phyloP scores from a whole-genome alignment of 2,329 filamentous ascomycete species.

The Fusarium circinatum region DNA sequence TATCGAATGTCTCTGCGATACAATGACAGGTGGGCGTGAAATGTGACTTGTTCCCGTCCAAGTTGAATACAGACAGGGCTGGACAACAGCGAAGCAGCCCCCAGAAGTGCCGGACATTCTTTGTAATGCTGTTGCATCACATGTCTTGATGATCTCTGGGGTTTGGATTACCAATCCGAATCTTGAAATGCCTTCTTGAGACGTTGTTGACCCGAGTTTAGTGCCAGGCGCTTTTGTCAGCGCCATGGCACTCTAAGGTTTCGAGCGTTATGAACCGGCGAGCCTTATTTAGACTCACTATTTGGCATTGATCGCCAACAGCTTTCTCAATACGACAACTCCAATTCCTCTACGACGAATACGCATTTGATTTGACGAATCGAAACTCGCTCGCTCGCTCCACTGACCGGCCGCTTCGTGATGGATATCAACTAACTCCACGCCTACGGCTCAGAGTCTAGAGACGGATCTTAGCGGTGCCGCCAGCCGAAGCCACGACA shows the following conservation, averaged over 20 bases:
- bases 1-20: not conserved
- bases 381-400: constrained; percentile 7
- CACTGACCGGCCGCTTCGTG: not conserved
- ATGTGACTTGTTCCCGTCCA: not conserved
- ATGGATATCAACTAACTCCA: not conserved
- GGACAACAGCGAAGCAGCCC: not conserved
- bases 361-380: constrained; percentile 4
- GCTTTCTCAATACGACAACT: not conserved
- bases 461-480: constrained; percentile 23
- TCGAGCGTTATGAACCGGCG: not conserved
- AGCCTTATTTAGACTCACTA: constrained; percentile 4
- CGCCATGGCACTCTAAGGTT: constrained; percentile 20
- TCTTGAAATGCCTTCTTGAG: not conserved
- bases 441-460: not conserved
- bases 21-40: not conserved
- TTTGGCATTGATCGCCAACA: not conserved
- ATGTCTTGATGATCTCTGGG: not conserved
- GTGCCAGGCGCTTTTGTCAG: not conserved
- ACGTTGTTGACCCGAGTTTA: not conserved
- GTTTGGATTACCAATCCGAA: not conserved
- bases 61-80: not conserved
- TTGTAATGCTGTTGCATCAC: constrained; percentile 2
- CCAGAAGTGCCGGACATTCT: constrained; percentile 5
- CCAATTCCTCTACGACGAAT: not conserved
- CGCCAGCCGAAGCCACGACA: constrained; percentile 13